Base-by-base conservation (phyloP, 2,329 filamentous ascomycete species). In the Cladosporium sp. region DNA sequence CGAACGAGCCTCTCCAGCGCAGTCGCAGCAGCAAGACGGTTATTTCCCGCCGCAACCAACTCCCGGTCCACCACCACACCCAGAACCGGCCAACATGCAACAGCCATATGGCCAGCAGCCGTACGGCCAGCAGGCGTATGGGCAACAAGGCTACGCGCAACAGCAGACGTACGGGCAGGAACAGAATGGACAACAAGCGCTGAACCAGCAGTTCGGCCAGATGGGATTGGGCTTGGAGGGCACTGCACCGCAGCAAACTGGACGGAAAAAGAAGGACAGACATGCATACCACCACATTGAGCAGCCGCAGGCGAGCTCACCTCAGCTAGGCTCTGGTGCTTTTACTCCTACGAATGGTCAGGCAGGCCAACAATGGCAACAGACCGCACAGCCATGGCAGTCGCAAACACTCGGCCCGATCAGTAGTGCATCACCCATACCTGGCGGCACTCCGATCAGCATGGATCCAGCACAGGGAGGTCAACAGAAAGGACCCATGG, bases 271-370 rank as follows among this genome's bases (percentile, higher is more conserved):
- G 87, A 97, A 97, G 85, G 91, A 97, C 77, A 88, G 92, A 67
- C 94, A 98, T 80, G 94, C 93, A 69, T 91, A 96, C 78, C 94
- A 98, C 78, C 90, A 88, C 47, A 87, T 98, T 63, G 92, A 94
- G 70, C 87, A 91, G 26, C 84, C 89, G 14, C 84, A 84, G 5
- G 87, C 88, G 59, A 88, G 87, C 38, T 34, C 47, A 12, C 59
- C 60, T 65, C 67, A 64, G 87, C 89, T 6, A 88, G 90, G 91
- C 80, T 89, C 90, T 75, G 89, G 87, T 83, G 86, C 28, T 81
- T 82, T 12, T 84, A 86, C 72, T 90, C 87, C 77, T 2, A 75
- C 89, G 61, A 89, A 89, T 72, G 76, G 76, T 49, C 71, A 74
- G 51, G 71, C 76, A 51, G 71, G 73, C 61, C 71, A 71, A 47